Evolutionary conservation across 768 basidiomycete genomes (phyloP).

Genomic region (Lactarius trivialis): DNA sequence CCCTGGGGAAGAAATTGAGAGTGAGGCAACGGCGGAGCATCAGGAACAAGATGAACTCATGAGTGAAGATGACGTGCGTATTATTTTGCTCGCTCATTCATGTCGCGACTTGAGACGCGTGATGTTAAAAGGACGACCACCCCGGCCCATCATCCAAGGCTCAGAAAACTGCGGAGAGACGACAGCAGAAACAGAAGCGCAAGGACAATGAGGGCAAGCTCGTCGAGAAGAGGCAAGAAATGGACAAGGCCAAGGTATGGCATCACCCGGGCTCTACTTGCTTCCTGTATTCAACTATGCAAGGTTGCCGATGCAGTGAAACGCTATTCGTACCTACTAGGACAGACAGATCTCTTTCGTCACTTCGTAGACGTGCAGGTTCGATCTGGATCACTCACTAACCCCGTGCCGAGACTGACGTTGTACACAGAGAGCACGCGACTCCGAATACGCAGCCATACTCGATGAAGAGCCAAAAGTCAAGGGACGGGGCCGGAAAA

Average conservation of each 20-base stretch:
- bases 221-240: constrained; percentile 64
- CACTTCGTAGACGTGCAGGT: constrained; percentile 98
- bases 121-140: constrained; percentile 35
- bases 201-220: constrained; percentile 68
- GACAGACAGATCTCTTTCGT: constrained; percentile 96
- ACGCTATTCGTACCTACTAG: constrained; percentile 94
- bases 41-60: constrained; percentile 54
- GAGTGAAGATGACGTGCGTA: constrained; percentile 38
- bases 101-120: constrained; percentile 31
- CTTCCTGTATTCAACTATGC: constrained; percentile 11
- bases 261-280: not conserved
- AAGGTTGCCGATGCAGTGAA: constrained; percentile 92
- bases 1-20: constrained; percentile 67
- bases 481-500: constrained; percentile 82
- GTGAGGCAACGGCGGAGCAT: constrained; percentile 50
- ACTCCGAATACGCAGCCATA: constrained; percentile 88
- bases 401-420: not conserved
- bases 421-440: constrained; percentile 55
- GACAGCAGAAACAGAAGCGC: constrained; percentile 46
- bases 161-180: constrained; percentile 35
- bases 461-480: constrained; percentile 82
- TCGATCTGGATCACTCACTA: constrained; percentile 16
- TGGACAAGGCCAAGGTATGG: constrained; percentile 81
- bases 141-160: constrained; percentile 32
- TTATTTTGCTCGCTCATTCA: constrained; percentile 1